A percentile compares a stretch with the other conserved stretches of the same genome.
phyloP scores from a whole-genome alignment of 371 early-diverging fungal genomes.

The Apophysomyces sp. region DNA sequence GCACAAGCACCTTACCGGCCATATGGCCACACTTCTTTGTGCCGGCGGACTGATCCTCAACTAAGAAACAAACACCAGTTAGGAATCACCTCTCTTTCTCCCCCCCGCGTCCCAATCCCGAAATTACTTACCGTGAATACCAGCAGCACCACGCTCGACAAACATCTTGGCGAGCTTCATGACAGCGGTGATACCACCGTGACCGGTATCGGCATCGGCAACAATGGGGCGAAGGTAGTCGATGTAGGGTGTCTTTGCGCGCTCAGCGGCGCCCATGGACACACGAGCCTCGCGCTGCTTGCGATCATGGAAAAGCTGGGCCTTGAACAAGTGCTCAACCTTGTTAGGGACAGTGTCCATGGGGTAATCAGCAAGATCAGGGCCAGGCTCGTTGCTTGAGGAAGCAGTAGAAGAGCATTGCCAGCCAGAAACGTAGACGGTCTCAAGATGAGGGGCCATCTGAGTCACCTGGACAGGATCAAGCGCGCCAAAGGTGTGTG shows the following conservation, averaged over 20 bases:
- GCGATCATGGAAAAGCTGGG: slow-evolving; percentile 97
- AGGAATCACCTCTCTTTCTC: too few relatives aligned
- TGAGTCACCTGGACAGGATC: slow-evolving; percentile 95
- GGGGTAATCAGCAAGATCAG: slow-evolving; percentile 98
- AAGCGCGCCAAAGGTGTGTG: slow-evolving; percentile 93
- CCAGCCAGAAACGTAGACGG: slow-evolving; percentile 98
- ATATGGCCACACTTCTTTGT: slow-evolving; percentile 99
- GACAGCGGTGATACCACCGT: slow-evolving; percentile 85
- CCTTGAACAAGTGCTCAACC: slow-evolving; percentile 98
- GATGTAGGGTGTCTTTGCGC: slow-evolving; percentile 71
- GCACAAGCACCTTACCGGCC: slow-evolving; percentile 98
- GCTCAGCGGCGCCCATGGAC: slow-evolving; percentile 63
- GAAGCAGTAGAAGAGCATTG: slow-evolving; percentile 98
- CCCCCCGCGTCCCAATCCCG: too few relatives aligned
- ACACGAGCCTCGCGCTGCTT: slow-evolving; percentile 93
- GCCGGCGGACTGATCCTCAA: slow-evolving; percentile 95
- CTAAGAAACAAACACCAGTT: slow-evolving; percentile 13
- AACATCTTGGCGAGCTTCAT: slow-evolving; percentile 90
- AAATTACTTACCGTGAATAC: slow-evolving; percentile 63
- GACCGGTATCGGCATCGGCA: slow-evolving; percentile 98
- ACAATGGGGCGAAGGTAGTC: slow-evolving; percentile 96
- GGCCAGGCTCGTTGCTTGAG: slow-evolving; percentile 97
- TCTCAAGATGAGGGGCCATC: slow-evolving; percentile 97
- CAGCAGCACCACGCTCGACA: slow-evolving; percentile 86
- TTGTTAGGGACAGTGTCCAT: slow-evolving; percentile 99